Evolutionary conservation across 371 early-diverging fungal genomes (phyloP).

Genomic region (Mucor racemosus): DNA sequence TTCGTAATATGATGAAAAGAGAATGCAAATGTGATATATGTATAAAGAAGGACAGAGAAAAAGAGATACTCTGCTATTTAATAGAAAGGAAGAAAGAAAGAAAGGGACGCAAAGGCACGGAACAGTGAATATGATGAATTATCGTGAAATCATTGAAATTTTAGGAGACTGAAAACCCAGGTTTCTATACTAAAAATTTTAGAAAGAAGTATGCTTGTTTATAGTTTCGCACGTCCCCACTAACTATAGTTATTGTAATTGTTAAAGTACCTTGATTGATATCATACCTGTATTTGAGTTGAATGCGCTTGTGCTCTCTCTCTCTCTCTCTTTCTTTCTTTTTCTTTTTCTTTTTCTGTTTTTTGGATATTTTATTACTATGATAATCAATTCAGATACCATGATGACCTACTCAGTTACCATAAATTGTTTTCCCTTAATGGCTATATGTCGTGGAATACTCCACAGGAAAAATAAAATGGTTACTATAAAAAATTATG

Average conservation of each 20-base stretch:
- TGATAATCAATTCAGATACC: no score
- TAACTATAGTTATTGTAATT: neutral
- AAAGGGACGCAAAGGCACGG: neutral
- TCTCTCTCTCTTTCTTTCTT: no score
- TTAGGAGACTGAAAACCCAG: neutral
- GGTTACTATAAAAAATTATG: neutral
- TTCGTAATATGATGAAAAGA: neutral
- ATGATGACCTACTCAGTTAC: neutral
- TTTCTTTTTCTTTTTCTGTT: no score
- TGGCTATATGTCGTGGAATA: neutral
- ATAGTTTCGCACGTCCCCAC: slow-evolving; percentile 4
- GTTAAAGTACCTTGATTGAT: neutral
- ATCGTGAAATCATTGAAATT: neutral
- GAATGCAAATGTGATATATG: neutral
- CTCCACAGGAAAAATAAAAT: neutral
- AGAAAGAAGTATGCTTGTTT: neutral
- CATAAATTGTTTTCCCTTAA: neutral
- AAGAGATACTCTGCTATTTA: neutral
- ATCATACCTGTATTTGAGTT: neutral
- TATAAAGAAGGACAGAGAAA: neutral
- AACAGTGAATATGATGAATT: neutral
- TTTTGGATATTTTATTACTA: no score
- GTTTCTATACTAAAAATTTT: neutral
- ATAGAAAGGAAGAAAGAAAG: neutral
- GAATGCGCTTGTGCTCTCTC: no score